Conservation (phyloP, 495 filamentous ascomycete species). For the Penicillium odoratum region DNA sequence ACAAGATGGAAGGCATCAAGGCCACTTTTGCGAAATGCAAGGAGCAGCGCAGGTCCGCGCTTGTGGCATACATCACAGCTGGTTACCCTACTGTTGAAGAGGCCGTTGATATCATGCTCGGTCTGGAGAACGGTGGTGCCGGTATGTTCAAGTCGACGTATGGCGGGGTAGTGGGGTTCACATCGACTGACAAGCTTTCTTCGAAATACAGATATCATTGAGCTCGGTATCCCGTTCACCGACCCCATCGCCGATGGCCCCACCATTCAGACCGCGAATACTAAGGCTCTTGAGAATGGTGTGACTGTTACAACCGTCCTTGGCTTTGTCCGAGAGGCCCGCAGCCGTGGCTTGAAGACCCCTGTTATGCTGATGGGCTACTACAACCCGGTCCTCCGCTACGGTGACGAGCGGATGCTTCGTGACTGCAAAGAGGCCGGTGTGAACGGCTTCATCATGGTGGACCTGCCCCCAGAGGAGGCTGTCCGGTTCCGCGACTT, state of each 20-base stretch:
- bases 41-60: conserved; percentile 62
- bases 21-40: conserved; percentile 87
- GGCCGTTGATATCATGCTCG: conserved; percentile 80
- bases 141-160: conserved; percentile 52
- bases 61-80: conserved; percentile 95
- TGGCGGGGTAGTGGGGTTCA: conserved; percentile 4
- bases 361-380: conserved; percentile 96
- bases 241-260: conserved; percentile 94
- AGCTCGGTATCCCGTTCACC: conserved; percentile 81
- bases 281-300: conserved; percentile 79
- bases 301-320: conserved; percentile 74
- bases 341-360: conserved; percentile 68
- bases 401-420: conserved; percentile 85
- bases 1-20: conserved; percentile 74
- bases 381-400: conserved; percentile 88
- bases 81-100: conserved; percentile 84
- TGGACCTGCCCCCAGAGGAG: conserved; percentile 93
- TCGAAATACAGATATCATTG: conserved; percentile 39
- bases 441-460: conserved; percentile 94
- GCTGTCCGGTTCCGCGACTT: conserved; percentile 82
- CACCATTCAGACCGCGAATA: conserved; percentile 86
- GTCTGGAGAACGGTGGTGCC: conserved; percentile 89
- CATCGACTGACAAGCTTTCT: conserved; percentile 7
- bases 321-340: conserved; percentile 72
- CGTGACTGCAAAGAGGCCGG: conserved; percentile 81